phyloP scores from a whole-genome alignment of 2,329 filamentous ascomycete species.

The Triangularia setosa region DNA sequence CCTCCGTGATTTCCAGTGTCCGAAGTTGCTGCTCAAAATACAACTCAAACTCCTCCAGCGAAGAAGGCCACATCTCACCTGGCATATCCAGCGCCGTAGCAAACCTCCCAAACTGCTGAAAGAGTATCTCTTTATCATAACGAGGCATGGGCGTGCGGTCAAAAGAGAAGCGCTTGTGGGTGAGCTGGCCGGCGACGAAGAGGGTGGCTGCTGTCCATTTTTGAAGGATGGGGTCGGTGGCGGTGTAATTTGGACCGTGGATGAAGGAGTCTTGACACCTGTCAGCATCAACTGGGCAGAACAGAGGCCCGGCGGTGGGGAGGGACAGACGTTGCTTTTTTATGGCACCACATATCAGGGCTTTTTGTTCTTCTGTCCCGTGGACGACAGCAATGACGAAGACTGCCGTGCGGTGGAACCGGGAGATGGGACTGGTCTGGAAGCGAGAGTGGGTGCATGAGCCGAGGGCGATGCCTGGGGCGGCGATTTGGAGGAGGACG shows the following conservation, averaged over 20 bases:
- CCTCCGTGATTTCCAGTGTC: slow-evolving; percentile 1
- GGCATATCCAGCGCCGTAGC: slow-evolving; percentile 12
- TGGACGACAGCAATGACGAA: slow-evolving; percentile 8
- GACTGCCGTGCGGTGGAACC: slow-evolving; percentile 4
- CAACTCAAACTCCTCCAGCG: slow-evolving; percentile 10
- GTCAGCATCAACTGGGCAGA: background rate
- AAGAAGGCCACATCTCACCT: slow-evolving; percentile 7
- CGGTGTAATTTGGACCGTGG: slow-evolving; percentile 4
- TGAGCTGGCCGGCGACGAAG: background rate
- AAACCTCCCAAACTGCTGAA: background rate
- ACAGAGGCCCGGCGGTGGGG: background rate
- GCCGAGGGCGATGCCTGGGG: slow-evolving; percentile 8
- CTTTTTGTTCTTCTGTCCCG: slow-evolving; percentile 3
- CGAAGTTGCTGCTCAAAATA: background rate
- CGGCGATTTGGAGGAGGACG: slow-evolving; percentile 13
- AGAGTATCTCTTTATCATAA: slow-evolving; percentile 2
- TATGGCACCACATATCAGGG: background rate
- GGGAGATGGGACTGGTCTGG: slow-evolving; percentile 7
- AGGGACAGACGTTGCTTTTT: background rate
- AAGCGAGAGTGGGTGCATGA: slow-evolving; percentile 15
- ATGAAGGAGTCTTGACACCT: background rate
- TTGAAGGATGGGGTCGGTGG: slow-evolving; percentile 2
- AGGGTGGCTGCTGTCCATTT: slow-evolving; percentile 13
- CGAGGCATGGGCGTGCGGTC: background rate
- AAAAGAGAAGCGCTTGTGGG: background rate